Conservation (phyloP, 805 yeast species). For the Wickerhamiella alocasiicola region DNA sequence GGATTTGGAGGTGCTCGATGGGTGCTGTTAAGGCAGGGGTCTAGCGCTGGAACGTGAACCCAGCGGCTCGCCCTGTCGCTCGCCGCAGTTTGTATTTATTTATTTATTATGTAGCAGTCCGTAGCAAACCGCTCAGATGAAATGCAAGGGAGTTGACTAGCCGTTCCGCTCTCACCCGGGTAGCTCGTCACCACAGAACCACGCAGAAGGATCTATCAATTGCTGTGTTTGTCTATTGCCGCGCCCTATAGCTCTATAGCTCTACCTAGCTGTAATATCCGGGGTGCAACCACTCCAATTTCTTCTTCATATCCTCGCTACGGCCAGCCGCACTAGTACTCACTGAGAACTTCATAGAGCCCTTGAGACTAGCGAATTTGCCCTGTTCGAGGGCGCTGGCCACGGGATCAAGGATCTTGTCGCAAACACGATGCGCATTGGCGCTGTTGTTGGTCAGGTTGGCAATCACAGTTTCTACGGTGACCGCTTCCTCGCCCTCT, state of each 20-base stretch:
- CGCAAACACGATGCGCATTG: constrained; percentile 73
- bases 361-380: constrained; percentile 49
- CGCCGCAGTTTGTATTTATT: constrained; percentile 16
- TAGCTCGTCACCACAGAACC: too few relatives aligned
- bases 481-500: constrained; percentile 87
- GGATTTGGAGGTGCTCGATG: constrained; percentile 23
- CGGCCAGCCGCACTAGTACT: constrained; percentile 66
- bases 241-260: neutral
- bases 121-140: neutral
- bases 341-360: constrained; percentile 69
- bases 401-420: constrained; percentile 51
- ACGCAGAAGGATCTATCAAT: neutral
- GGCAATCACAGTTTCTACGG: constrained; percentile 94
- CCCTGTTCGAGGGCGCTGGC: constrained; percentile 48
- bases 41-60: too few relatives aligned
- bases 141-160: neutral
- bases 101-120: neutral
- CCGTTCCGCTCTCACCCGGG: too few relatives aligned
- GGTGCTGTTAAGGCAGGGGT: neutral
- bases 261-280: constrained; percentile 33
- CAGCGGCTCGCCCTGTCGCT: too few relatives aligned
- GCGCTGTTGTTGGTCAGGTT: constrained; percentile 76
- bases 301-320: constrained; percentile 56
- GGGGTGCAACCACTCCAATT: constrained; percentile 80
- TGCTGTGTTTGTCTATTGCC: neutral